Percentiles rank a stretch among this genome's conserved stretches.
Conservation (phyloP, 1,284 basidiomycete species). For the Boletus semigastroideus region DNA sequence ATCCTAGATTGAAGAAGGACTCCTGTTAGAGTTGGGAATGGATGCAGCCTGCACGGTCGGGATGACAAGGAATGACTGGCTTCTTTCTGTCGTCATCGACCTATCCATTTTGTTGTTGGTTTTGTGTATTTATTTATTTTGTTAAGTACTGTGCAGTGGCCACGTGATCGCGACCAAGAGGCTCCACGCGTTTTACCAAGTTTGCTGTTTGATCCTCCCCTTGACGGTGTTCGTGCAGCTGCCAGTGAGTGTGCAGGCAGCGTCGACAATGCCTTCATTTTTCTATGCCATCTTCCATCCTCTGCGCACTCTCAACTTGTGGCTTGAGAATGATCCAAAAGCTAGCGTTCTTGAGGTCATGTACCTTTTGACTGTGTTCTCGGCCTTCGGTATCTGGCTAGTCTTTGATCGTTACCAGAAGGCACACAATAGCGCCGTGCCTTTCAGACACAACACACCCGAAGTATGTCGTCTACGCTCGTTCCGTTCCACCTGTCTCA, state of each 20-base stretch:
- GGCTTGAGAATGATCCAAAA: slow-evolving; percentile 44
- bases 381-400: slow-evolving; percentile 73
- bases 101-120: background rate
- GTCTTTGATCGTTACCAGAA: slow-evolving; percentile 73
- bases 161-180: slow-evolving; percentile 19
- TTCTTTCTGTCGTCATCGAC: background rate
- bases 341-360: slow-evolving; percentile 52
- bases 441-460: slow-evolving; percentile 59
- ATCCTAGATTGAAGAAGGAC: background rate
- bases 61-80: background rate
- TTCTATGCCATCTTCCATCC: slow-evolving; percentile 53
- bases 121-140: background rate
- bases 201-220: background rate
- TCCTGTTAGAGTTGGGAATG: background rate
- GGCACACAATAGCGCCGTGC: slow-evolving; percentile 67
- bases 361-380: slow-evolving; percentile 61
- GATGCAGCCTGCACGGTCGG: background rate
- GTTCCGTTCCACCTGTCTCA: slow-evolving; percentile 11
- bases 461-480: slow-evolving; percentile 43
- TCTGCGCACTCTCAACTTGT: slow-evolving; percentile 45
- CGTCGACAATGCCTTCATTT: slow-evolving; percentile 36
- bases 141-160: background rate
- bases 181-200: background rate
- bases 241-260: slow-evolving; percentile 5
- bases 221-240: background rate